Conservation (phyloP, 805 yeast genomes). For the Candida sithepensis region DNA sequence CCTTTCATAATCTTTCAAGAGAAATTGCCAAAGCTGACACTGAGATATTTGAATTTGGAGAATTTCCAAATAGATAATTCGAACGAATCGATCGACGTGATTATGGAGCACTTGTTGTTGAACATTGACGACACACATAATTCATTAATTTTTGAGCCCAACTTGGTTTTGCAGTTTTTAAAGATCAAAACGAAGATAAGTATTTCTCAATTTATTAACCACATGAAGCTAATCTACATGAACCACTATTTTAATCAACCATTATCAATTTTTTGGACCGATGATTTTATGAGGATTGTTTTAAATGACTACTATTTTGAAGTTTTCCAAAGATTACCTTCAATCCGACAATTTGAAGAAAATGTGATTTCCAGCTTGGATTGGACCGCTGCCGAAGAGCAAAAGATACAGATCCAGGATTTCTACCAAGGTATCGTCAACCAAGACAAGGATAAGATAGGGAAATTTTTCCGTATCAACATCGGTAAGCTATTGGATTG, state of each 20-base stretch:
- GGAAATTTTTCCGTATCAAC: conserved; percentile 20
- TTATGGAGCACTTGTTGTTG: conserved; percentile 30
- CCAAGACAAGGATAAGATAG: conserved; percentile 19
- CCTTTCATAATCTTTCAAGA: conserved; percentile 34
- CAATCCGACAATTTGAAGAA: conserved; percentile 20
- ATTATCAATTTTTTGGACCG: conserved; percentile 30
- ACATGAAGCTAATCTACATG: conserved; percentile 32
- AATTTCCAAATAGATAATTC: conserved; percentile 31
- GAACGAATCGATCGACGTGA: conserved; percentile 26
- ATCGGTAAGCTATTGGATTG: conserved; percentile 28
- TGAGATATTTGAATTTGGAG: conserved; percentile 22
- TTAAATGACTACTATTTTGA: conserved; percentile 23
- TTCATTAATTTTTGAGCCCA: conserved; percentile 32
- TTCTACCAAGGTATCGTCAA: conserved; percentile 20
- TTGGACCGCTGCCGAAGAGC: background rate
- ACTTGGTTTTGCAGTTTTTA: conserved; percentile 26
- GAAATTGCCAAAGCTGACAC: conserved; percentile 25
- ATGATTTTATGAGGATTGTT: conserved; percentile 23
- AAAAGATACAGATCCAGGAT: conserved; percentile 11
- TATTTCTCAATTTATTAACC: conserved; percentile 27
- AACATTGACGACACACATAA: conserved; percentile 29
- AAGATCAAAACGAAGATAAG: conserved; percentile 24
- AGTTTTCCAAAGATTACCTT: conserved; percentile 27
- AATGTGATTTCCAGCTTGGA: conserved; percentile 2
- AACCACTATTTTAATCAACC: conserved; percentile 33